Evolutionary conservation across 2,329 filamentous ascomycete species (phyloP), one percentile per base, ranked within the genome.

Genomic region (Penicillium sp.): DNA sequence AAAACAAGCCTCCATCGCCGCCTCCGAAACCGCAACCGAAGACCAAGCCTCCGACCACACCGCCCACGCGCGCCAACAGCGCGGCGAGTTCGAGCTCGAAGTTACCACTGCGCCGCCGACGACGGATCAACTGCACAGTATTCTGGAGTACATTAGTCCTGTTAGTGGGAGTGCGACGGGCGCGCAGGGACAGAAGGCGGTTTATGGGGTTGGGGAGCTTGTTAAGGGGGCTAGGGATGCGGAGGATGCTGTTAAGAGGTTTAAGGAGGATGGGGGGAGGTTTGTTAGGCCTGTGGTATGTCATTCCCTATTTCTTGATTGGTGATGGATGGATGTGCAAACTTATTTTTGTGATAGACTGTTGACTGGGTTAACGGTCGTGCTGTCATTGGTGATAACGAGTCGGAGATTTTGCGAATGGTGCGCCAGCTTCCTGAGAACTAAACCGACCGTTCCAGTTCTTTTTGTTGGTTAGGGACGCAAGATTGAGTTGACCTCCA

Each of bases 341-440:
- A 65, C 17, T 42, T 26, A 3, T 65, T 38, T 66, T 1, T 9
- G 5, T 42, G 7, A 15, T 42, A 78, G 79, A 78, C 90, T 61
- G 94, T 98, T 56, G 94, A 98, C 76, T 98, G 95, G 95, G 92
- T 90, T 75, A 93, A 94, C 76, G 95, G 93, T 67, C 91, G 88
- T 76, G 94, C 89, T 51, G 86, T 88, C 10, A 82, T 87, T 28
- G 91, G 92, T 22, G 91, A 91, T 55, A 89, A 91, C 67, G 89
- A 97, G 81, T 96, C 92, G 17, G 91, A 94, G 81, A 97, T 98
- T 64, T 79, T 97, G 74, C 92, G 90, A 79, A 84, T 97, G 78
- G 79, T 97, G 56, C 86, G 88, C 61, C 82, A 86, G 60, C 58
- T 74, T 53, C 71, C 72, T 30, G 64, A 63, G 49, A 68, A 73